These are phyloP conservation scores for Petunia axillaris DNA, from an alignment of 257 asterid species.

Conservation along the genomic window DNA sequence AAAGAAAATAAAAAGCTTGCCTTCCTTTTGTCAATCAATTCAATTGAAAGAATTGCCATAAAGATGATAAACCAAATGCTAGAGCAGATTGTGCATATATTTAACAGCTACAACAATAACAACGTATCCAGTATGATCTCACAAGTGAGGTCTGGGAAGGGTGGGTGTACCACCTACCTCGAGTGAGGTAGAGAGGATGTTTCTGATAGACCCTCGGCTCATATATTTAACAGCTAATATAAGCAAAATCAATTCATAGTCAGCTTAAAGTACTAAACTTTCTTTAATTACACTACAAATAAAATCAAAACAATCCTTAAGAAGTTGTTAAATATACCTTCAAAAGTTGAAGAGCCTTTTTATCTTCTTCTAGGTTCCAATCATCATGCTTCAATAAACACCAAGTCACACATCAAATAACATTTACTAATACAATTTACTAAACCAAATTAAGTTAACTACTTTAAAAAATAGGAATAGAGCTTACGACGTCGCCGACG, in stretches of 20 bases:
- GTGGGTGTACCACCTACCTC: too few species aligned
- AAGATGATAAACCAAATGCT: neutral
- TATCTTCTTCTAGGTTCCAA: conserved; percentile 86
- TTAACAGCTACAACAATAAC: neutral
- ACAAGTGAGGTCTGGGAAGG: too few species aligned
- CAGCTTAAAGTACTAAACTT: neutral
- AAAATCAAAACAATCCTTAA: neutral
- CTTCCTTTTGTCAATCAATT: neutral
- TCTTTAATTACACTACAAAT: neutral
- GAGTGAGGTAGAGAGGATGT: too few species aligned
- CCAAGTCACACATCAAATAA: neutral
- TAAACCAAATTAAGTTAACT: neutral
- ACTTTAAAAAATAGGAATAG: neutral
- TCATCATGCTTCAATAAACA: conserved; percentile 71
- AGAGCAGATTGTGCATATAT: neutral
- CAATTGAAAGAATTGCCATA: neutral
- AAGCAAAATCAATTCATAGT: neutral
- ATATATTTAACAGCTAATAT: neutral
- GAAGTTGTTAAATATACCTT: conserved; percentile 46
- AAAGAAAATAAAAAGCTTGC: neutral
- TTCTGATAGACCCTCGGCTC: neutral
- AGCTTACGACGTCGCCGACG: conserved; percentile 85
- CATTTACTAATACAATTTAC: neutral
- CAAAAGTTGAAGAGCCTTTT: conserved; percentile 74
- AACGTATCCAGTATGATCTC: too few species aligned